Conservation (phyloP, 2,329 filamentous ascomycete genomes). For the Cladosporium sp. region DNA sequence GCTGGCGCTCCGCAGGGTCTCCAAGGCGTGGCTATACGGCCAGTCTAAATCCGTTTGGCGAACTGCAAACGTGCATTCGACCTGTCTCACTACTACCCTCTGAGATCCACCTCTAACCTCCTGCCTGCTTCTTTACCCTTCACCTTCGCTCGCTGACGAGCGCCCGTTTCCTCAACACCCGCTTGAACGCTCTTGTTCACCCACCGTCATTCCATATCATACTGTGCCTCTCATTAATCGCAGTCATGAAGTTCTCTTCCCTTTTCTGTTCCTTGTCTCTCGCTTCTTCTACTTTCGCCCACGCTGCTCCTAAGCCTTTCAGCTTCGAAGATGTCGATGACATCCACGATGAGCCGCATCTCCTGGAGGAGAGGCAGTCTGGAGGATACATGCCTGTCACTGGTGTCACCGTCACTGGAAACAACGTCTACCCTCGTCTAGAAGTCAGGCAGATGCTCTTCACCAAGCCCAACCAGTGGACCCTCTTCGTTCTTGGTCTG, state of each 20-base stretch:
- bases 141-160: slow-evolving; percentile 8
- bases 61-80: slow-evolving; percentile 1
- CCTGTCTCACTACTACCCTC: slow-evolving; percentile 4
- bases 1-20: neutral
- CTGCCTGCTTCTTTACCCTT: slow-evolving; percentile 10
- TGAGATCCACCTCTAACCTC: neutral
- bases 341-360: neutral
- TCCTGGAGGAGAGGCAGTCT: slow-evolving; percentile 12
- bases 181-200: neutral
- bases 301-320: slow-evolving; percentile 3
- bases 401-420: slow-evolving; percentile 14
- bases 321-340: neutral
- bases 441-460: slow-evolving; percentile 23
- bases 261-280: slow-evolving; percentile 13
- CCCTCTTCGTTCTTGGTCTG: slow-evolving; percentile 23
- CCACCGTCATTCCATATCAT: slow-evolving; percentile 1
- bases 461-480: slow-evolving; percentile 22
- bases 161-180: slow-evolving; percentile 9
- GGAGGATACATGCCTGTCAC: slow-evolving; percentile 14
- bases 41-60: neutral
- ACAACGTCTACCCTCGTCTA: slow-evolving; percentile 20
- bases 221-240: slow-evolving; percentile 11
- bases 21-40: neutral
- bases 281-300: slow-evolving; percentile 9
- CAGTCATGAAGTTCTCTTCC: slow-evolving; percentile 17